These are phyloP conservation scores for Pleurotus djamor DNA, from an alignment of 768 basidiomycete genomes.

Conservation along the genomic window DNA sequence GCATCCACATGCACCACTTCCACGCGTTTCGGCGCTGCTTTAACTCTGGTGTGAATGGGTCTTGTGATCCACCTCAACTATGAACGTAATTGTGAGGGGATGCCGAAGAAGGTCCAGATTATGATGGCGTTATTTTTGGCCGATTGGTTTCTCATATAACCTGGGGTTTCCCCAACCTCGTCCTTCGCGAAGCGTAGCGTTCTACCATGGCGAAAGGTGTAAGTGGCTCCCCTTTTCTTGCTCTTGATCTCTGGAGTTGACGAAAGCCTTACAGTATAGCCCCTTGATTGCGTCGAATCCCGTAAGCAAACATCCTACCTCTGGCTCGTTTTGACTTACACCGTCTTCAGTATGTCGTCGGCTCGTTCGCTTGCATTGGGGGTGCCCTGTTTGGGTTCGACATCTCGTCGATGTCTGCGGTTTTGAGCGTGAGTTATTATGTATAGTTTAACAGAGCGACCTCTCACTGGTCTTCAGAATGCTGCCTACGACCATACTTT, in stretches of 20 bases:
- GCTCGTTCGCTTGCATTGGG: constrained; percentile 80
- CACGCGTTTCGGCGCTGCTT: neutral
- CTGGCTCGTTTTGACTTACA: too few species aligned
- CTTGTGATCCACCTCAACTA: neutral
- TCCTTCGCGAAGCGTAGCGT: neutral
- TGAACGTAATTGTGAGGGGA: neutral
- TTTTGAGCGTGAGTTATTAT: constrained; percentile 58
- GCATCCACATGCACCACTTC: neutral
- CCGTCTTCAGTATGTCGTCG: too few species aligned
- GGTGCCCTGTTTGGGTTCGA: constrained; percentile 80
- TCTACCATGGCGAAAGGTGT: constrained; percentile 1
- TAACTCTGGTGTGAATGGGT: neutral
- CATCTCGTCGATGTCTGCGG: constrained; percentile 82
- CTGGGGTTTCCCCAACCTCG: neutral
- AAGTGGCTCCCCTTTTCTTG: too few species aligned
- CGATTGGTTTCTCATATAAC: neutral
- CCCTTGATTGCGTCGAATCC: constrained; percentile 57
- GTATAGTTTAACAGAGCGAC: too few species aligned
- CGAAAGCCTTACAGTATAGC: too few species aligned
- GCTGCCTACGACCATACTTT: constrained; percentile 33
- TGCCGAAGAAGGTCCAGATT: neutral
- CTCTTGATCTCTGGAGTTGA: too few species aligned
- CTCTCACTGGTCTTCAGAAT: constrained; percentile 24
- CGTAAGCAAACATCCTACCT: constrained; percentile 32
- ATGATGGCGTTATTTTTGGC: neutral